These are phyloP conservation scores for Coemansia erecta DNA, from an alignment of 192 early-diverging fungal species.

Conservation along the genomic window DNA sequence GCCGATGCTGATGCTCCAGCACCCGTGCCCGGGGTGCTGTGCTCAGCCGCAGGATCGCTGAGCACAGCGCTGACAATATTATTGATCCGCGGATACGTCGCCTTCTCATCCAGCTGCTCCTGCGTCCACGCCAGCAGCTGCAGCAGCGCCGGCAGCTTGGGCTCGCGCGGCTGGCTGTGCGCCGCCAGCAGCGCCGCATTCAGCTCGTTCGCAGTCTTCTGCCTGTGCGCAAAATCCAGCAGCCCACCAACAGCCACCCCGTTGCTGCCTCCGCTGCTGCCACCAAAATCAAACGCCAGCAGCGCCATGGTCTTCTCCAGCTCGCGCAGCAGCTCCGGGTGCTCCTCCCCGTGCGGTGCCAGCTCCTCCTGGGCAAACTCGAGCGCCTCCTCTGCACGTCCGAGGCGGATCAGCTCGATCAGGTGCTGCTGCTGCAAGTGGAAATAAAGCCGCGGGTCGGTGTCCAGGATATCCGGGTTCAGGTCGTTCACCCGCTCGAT, in stretches of 20 bases:
- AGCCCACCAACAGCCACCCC: slow-evolving; percentile 75
- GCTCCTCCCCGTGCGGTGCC: slow-evolving; percentile 96
- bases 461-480: slow-evolving; percentile 97
- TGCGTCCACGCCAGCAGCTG: slow-evolving; percentile 95
- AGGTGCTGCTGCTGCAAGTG: slow-evolving; percentile 96
- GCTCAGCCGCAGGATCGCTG: slow-evolving; percentile 15
- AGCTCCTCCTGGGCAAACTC: slow-evolving; percentile 97
- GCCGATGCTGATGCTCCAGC: too few relatives aligned
- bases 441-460: slow-evolving; percentile 90
- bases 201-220: slow-evolving; percentile 90
- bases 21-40: neutral
- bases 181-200: slow-evolving; percentile 89
- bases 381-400: slow-evolving; percentile 77
- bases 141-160: slow-evolving; percentile 86
- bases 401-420: slow-evolving; percentile 90
- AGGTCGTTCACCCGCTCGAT: slow-evolving; percentile 98
- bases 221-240: slow-evolving; percentile 83
- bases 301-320: slow-evolving; percentile 96
- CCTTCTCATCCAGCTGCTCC: slow-evolving; percentile 83
- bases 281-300: slow-evolving; percentile 82
- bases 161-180: slow-evolving; percentile 91
- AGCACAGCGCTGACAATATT: slow-evolving; percentile 81
- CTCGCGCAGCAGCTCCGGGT: slow-evolving; percentile 91
- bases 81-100: slow-evolving; percentile 80
- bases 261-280: slow-evolving; percentile 17